phyloP scores from a whole-genome alignment of 2,329 filamentous ascomycete species.

The Chrysoporthe deuterocubensis region DNA sequence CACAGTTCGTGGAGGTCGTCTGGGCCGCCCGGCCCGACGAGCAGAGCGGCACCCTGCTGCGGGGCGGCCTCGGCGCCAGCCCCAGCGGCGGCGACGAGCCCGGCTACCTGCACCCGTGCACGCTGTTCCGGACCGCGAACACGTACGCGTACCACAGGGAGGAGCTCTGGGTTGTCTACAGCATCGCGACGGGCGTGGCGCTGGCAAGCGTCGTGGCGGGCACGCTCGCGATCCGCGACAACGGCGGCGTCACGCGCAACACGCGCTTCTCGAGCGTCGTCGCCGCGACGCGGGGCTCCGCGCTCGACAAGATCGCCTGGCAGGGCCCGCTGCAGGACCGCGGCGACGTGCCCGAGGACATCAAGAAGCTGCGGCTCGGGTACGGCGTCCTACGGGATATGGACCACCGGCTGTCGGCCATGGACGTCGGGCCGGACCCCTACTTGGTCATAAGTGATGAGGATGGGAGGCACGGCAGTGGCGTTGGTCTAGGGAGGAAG shows the following conservation, averaged over 20 bases:
- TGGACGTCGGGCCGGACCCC: slow-evolving; percentile 8
- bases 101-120: slow-evolving; percentile 38
- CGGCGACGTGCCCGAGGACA: slow-evolving; percentile 31
- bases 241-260: slow-evolving; percentile 42
- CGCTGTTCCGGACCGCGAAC: slow-evolving; percentile 38
- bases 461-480: slow-evolving; percentile 12
- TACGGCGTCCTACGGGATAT: slow-evolving; percentile 33
- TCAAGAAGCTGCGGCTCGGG: slow-evolving; percentile 32
- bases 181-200: slow-evolving; percentile 32
- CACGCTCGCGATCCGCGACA: slow-evolving; percentile 40
- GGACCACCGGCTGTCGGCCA: neutral
- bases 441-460: slow-evolving; percentile 18
- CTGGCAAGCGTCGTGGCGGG: slow-evolving; percentile 39
- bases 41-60: slow-evolving; percentile 33
- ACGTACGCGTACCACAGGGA: slow-evolving; percentile 40
- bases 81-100: slow-evolving; percentile 2
- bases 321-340: slow-evolving; percentile 28
- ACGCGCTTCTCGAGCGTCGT: slow-evolving; percentile 46
- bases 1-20: slow-evolving; percentile 26
- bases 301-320: slow-evolving; percentile 42
- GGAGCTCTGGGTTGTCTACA: slow-evolving; percentile 40
- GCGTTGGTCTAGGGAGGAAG: neutral
- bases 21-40: slow-evolving; percentile 37
- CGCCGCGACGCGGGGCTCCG: slow-evolving; percentile 46
- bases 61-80: slow-evolving; percentile 21